Percentiles rank a stretch among this genome's conserved stretches.
Conservation (phyloP, 768 basidiomycete genomes). For the Tulasnella calospora region DNA sequence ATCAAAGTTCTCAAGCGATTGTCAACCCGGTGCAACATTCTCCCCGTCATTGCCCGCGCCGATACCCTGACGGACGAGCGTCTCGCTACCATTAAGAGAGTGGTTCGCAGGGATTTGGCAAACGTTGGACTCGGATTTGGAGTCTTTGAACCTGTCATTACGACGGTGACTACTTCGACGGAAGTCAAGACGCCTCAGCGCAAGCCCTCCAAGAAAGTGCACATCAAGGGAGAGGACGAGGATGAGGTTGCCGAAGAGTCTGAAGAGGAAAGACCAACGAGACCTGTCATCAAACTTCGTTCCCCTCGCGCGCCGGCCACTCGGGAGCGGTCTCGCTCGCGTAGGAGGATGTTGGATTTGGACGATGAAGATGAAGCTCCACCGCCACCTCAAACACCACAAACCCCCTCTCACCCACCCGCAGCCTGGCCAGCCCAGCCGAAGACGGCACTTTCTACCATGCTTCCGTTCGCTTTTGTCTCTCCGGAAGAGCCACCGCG, state of each 20-base stretch:
- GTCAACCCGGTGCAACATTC: conserved; percentile 66
- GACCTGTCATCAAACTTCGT: conserved; percentile 73
- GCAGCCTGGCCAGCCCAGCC: conserved; percentile 39
- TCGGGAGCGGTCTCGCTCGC: conserved; percentile 40
- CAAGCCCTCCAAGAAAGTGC: neutral
- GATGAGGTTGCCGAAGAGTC: conserved; percentile 28
- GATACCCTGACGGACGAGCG: conserved; percentile 81
- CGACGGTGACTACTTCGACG: conserved; percentile 15
- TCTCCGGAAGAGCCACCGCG: conserved; percentile 53
- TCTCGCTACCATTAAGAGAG: conserved; percentile 62
- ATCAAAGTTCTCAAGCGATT: conserved; percentile 74
- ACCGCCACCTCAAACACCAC: conserved; percentile 44
- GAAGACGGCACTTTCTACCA: conserved; percentile 51
- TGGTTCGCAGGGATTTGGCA: conserved; percentile 61
- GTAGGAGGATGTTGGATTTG: conserved; percentile 29
- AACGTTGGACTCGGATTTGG: conserved; percentile 70
- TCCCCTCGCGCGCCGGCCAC: conserved; percentile 46
- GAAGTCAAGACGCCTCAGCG: conserved; percentile 1
- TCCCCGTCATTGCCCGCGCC: conserved; percentile 73
- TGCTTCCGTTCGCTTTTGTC: conserved; percentile 77
- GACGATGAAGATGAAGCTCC: conserved; percentile 16
- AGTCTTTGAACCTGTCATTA: conserved; percentile 59
- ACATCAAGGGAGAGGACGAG: neutral
- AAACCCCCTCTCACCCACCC: conserved; percentile 37
- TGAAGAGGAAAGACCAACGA: conserved; percentile 35